phyloP scores from a whole-genome alignment of 2,329 filamentous ascomycete species.

The Chrysoporthe deuterocubensis region DNA sequence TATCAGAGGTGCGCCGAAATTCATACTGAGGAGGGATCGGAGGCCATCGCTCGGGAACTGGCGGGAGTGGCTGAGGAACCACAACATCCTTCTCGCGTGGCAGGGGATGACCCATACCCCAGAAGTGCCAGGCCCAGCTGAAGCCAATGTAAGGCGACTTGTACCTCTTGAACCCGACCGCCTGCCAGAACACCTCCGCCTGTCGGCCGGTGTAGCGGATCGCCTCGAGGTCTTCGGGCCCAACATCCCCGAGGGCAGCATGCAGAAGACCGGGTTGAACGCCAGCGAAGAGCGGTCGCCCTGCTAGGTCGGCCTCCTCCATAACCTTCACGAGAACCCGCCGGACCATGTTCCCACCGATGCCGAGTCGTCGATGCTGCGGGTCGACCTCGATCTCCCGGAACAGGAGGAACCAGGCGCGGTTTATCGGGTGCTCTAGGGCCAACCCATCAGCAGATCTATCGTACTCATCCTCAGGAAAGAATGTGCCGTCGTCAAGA shows the following conservation, averaged over 20 bases:
- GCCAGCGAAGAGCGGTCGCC: slow-evolving; percentile 7
- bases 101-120: neutral
- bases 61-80: neutral
- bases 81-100: neutral
- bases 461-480: neutral
- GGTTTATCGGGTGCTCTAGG: slow-evolving; percentile 3
- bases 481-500: neutral
- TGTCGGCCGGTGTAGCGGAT: neutral
- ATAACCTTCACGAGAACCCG: neutral
- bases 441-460: neutral
- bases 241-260: neutral
- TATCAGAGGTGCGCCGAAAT: neutral
- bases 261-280: neutral
- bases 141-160: neutral
- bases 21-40: neutral
- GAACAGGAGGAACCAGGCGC: slow-evolving; percentile 11
- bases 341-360: slow-evolving; percentile 11
- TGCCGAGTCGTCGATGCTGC: slow-evolving; percentile 5
- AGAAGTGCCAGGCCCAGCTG: slow-evolving; percentile 5
- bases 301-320: neutral
- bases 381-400: neutral
- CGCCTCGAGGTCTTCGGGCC: neutral
- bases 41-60: neutral
- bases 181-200: slow-evolving; percentile 5
- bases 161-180: neutral